Conservation (phyloP, 768 basidiomycete species). For the Rhizopogon vesiculosus region DNA sequence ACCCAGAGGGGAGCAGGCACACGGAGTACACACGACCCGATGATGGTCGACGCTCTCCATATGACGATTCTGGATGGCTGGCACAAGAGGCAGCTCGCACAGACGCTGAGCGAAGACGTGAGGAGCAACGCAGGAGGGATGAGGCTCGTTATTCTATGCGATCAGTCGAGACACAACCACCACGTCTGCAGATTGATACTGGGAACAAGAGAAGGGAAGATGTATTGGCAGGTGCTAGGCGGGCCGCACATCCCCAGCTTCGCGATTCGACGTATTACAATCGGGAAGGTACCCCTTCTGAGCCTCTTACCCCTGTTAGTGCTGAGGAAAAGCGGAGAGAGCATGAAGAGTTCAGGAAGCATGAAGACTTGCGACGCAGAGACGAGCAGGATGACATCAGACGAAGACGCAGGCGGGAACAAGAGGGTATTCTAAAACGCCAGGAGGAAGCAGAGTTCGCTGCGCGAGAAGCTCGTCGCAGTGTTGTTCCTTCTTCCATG, state of each 20-base stretch:
- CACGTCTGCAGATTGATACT: slow-evolving; percentile 25
- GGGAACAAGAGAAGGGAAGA: slow-evolving; percentile 29
- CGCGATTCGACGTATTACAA: slow-evolving; percentile 18
- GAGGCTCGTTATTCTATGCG: slow-evolving; percentile 28
- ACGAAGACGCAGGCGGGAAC: slow-evolving; percentile 44
- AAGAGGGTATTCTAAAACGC: slow-evolving; percentile 51
- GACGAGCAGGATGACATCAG: slow-evolving; percentile 44
- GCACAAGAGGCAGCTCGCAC: slow-evolving; percentile 27
- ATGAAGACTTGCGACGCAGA: slow-evolving; percentile 40
- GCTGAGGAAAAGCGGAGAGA: slow-evolving; percentile 22
- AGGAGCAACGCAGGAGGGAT: slow-evolving; percentile 32
- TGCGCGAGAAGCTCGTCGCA: slow-evolving; percentile 39
- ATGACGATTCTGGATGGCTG: slow-evolving; percentile 28
- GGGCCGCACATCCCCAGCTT: slow-evolving; percentile 16
- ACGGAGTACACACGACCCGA: slow-evolving; percentile 16
- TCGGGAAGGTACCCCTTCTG: slow-evolving; percentile 15
- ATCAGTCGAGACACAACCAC: slow-evolving; percentile 9
- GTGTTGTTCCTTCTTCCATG: slow-evolving; percentile 22
- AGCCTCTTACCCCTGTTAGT: slow-evolving; percentile 22
- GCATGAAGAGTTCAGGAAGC: slow-evolving; percentile 28
- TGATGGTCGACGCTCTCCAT: slow-evolving; percentile 17
- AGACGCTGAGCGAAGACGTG: slow-evolving; percentile 28
- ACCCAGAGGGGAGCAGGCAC: slow-evolving; percentile 7
- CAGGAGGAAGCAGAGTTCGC: slow-evolving; percentile 57
- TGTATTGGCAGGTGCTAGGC: slow-evolving; percentile 18